Evolutionary conservation across 1,139 yeast genomes (phyloP).

Genomic region (Lipomyces yarrowii): DNA sequence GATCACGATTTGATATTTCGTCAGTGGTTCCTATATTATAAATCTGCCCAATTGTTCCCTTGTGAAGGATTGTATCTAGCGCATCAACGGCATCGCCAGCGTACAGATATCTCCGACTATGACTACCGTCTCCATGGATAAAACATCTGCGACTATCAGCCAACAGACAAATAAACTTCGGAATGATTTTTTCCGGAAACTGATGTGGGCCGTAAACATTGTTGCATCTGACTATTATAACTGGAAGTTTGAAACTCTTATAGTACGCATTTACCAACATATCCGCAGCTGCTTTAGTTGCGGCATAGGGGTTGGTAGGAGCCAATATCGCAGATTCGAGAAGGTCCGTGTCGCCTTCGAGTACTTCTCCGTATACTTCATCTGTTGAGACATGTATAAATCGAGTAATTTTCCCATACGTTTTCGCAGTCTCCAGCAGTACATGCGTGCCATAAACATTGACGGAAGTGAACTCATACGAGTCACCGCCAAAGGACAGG

Average conservation of each 20-base stretch:
- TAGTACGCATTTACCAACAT: conserved; percentile 54
- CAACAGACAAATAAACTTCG: conserved; percentile 45
- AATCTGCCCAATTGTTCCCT: conserved; percentile 44
- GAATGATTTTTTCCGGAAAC: conserved; percentile 60
- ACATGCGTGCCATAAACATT: conserved; percentile 57
- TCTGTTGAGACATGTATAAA: conserved; percentile 62
- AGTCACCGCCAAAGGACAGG: conserved; percentile 47
- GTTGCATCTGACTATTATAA: conserved; percentile 53
- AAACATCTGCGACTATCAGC: conserved; percentile 39
- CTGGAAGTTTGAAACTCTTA: conserved; percentile 51
- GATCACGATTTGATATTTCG: conserved; percentile 50
- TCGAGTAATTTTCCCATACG: conserved; percentile 34
- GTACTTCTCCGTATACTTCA: conserved; percentile 58
- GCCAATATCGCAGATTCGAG: conserved; percentile 47
- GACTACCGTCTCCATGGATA: conserved; percentile 55
- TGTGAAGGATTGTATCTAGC: conserved; percentile 44
- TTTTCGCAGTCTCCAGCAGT: conserved; percentile 51
- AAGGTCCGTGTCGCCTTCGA: conserved; percentile 40
- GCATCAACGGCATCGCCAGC: conserved; percentile 55
- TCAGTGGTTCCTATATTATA: conserved; percentile 55
- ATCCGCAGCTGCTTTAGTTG: conserved; percentile 61
- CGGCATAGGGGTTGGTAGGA: conserved; percentile 65
- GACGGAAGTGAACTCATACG: conserved; percentile 48
- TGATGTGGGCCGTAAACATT: conserved; percentile 62
- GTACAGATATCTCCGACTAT: conserved; percentile 53